Conservation (phyloP, 2,329 filamentous ascomycete genomes). For the Akanthomyces muscarius region DNA sequence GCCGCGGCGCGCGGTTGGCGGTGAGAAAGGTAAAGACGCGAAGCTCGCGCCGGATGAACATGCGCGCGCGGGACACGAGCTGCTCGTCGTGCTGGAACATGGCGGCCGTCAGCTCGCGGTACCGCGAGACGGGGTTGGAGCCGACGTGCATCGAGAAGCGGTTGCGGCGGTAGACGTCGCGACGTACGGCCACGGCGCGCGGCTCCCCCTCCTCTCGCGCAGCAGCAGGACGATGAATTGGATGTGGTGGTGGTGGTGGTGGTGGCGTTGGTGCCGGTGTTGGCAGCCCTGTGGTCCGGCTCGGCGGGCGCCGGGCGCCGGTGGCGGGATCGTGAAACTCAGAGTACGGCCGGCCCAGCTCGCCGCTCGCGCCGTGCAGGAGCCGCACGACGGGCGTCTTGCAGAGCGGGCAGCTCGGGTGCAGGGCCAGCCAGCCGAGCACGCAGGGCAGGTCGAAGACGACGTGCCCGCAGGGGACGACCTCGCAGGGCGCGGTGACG, state of each 20-base stretch:
- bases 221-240: too few relatives aligned
- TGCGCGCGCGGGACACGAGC: constrained; percentile 70
- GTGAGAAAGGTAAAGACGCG: constrained; percentile 73
- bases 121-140: constrained; percentile 71
- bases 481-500: constrained; percentile 67
- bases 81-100: constrained; percentile 60
- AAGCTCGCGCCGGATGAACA: constrained; percentile 80
- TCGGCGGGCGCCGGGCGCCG: too few relatives aligned
- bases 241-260: background rate
- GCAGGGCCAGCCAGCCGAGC: constrained; percentile 72
- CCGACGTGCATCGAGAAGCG: constrained; percentile 80
- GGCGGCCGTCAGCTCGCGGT: constrained; percentile 67
- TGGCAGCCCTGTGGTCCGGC: too few relatives aligned
- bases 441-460: constrained; percentile 86
- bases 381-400: constrained; percentile 54
- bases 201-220: too few relatives aligned
- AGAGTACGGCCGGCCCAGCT: background rate
- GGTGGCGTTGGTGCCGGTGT: background rate
- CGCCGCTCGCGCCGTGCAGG: constrained; percentile 54
- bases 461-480: constrained; percentile 72
- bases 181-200: constrained; percentile 45
- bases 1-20: constrained; percentile 25
- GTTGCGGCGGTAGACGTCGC: constrained; percentile 66
- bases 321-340: background rate
- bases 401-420: constrained; percentile 76